These are phyloP conservation scores for Mycena rosella DNA, from an alignment of 768 basidiomycete genomes.

Conservation along the genomic window DNA sequence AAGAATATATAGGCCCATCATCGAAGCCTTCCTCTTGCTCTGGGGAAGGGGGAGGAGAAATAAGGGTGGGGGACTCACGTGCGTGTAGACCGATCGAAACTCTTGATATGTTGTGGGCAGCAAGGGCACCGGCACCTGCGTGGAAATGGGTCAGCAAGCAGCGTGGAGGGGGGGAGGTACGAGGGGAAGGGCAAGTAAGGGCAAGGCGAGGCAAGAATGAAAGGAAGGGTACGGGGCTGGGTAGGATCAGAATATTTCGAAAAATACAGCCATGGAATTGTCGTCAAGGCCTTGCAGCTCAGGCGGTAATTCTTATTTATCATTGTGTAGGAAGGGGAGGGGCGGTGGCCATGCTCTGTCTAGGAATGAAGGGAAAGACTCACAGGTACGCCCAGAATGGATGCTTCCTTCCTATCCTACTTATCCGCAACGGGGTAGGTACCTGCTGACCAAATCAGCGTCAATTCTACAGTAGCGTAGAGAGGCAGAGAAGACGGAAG, in stretches of 20 bases:
- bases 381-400: too few relatives aligned
- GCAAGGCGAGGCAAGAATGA: neutral
- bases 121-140: neutral
- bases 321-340: neutral
- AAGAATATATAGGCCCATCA: constrained; percentile 32
- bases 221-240: too few relatives aligned
- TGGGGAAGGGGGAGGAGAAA: too few relatives aligned
- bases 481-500: too few relatives aligned
- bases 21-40: constrained; percentile 6
- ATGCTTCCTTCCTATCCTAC: too few relatives aligned
- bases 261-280: constrained; percentile 85
- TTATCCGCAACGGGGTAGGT: too few relatives aligned
- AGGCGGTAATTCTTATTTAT: constrained; percentile 90
- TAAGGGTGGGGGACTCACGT: constrained; percentile 4
- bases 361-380: neutral
- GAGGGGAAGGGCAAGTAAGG: neutral
- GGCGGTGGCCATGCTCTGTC: neutral
- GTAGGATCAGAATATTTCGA: constrained; percentile 62
- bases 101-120: neutral
- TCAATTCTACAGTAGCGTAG: too few relatives aligned
- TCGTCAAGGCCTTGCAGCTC: constrained; percentile 75
- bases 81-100: too few relatives aligned
- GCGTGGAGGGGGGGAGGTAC: too few relatives aligned
- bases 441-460: too few relatives aligned
- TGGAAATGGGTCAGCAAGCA: neutral